Evolutionary conservation across 2,329 filamentous ascomycete genomes (phyloP).

Genomic region (Fusarium keratoplasticum): DNA sequence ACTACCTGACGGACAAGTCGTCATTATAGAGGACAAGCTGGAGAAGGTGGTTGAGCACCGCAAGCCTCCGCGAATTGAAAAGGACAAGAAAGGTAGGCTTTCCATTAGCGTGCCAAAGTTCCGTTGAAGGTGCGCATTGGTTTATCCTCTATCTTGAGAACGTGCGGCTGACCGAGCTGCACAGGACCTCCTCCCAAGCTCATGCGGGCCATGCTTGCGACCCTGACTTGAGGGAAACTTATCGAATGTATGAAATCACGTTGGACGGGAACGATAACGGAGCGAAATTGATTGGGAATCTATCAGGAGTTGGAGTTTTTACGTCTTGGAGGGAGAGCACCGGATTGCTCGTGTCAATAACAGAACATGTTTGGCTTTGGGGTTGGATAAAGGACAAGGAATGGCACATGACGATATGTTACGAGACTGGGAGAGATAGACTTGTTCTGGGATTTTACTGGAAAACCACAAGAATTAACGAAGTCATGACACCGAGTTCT

Average conservation of each 20-base stretch:
- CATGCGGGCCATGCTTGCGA: conserved; percentile 77
- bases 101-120: conserved; percentile 83
- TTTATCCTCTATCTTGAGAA: conserved; percentile 35
- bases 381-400: conserved; percentile 1
- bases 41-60: conserved; percentile 66
- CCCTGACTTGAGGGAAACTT: conserved; percentile 66
- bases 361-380: conserved; percentile 23
- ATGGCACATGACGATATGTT: conserved; percentile 14
- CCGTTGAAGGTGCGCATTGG: conserved; percentile 65
- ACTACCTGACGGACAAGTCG: conserved; percentile 69
- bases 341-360: conserved; percentile 16
- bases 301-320: conserved; percentile 17
- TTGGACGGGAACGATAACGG: not conserved
- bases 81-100: conserved; percentile 97
- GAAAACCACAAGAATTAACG: conserved; percentile 38
- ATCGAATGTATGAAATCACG: not conserved
- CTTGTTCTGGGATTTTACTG: conserved; percentile 19
- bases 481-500: conserved; percentile 16
- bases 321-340: conserved; percentile 12
- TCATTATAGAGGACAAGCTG: conserved; percentile 71
- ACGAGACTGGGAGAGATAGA: conserved; percentile 23
- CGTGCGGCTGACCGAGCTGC: conserved; percentile 48
- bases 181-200: conserved; percentile 73
- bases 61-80: conserved; percentile 78
- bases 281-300: conserved; percentile 22